Percentiles rank a stretch among this genome's conserved stretches.
Evolutionary conservation across 768 basidiomycete species (phyloP).

Genomic region (Calocybe cyanea): DNA sequence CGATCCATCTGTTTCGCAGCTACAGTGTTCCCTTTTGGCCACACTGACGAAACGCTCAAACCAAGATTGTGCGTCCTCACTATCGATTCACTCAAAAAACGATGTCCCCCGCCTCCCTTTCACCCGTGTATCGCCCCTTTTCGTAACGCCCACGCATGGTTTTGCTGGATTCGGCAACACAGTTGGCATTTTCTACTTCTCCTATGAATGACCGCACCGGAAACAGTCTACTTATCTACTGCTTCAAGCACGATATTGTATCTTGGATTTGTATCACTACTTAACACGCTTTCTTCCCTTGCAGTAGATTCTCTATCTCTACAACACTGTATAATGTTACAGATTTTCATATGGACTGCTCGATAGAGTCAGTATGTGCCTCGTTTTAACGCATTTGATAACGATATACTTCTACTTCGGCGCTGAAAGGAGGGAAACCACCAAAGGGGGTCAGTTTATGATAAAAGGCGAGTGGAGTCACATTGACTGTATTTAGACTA

Average conservation of each 20-base stretch:
- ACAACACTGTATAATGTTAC: no score
- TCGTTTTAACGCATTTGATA: no score
- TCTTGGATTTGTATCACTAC: neutral
- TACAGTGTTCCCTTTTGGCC: conserved; percentile 51
- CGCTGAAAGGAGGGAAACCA: no score
- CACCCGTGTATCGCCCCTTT: conserved; percentile 66
- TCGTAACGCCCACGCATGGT: conserved; percentile 44
- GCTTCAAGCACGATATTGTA: no score
- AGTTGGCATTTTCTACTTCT: conserved; percentile 52
- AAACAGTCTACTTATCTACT: no score
- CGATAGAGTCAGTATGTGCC: no score
- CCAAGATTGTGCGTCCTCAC: conserved; percentile 17
- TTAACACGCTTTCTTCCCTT: neutral
- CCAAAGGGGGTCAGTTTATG: no score
- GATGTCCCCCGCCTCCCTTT: conserved; percentile 66
- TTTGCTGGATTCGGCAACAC: conserved; percentile 81
- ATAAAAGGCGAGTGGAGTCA: no score
- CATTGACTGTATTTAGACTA: no score
- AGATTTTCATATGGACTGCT: no score
- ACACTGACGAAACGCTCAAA: conserved; percentile 31
- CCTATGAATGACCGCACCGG: conserved; percentile 3
- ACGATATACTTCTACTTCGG: no score
- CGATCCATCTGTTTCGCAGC: conserved; percentile 46
- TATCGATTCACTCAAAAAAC: conserved; percentile 12
- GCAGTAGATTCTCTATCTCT: no score